Base-by-base conservation (phyloP, 1,284 basidiomycete genomes). In the Austroboletus olivaceoglutinosus region DNA sequence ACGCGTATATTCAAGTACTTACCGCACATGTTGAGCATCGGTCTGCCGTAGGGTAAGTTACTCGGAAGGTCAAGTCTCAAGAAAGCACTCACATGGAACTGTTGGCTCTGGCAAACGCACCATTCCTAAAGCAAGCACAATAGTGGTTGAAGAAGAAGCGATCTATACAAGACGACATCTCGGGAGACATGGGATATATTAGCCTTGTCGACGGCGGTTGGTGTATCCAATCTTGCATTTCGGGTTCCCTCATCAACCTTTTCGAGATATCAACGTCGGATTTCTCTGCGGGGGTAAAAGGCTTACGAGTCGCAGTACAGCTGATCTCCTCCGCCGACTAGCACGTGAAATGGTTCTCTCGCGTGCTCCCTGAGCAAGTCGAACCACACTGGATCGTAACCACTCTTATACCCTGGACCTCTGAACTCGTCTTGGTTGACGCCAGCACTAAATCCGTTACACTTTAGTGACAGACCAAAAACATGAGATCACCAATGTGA, bases 41-140 rank as follows among this genome's bases (percentile, higher is more conserved):
- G 81, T 69, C 81, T 82, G 44, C 38, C 18, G 4, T 15, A 33
- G 38, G 40, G 22, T 61, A 36, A 51, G 49, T 43, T 39, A 50
- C 13, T 43, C 31, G 22, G 12, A 42, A 21, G 12, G 4, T 18
- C 3, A 30, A n/a, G 33, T n/a, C 18, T 33, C 34, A 18, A 37
- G 36, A 51, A 43, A 25, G 15, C 31, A 65, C 86, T 61, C 64
- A 91, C 95, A 98, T 98, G 13, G 94, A 86, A 50, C 90, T 85
- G 68, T 97, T 98, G 5, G 95, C 93, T 48, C 89, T 78, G 1
- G 92, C 91, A 68, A 98, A 99, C 0, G 93, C 93, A 9, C 95
- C 95, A 43, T 82, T 83, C 52, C 93, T 80, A 73, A 97, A 98
- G 46, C 77, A 71, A 47, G 86, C 80, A 60, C 91, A 94, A 71